Evolutionary conservation across 1,139 yeast species (phyloP), one percentile per base, ranked within the genome.

Genomic region (Candida labiduridarum): DNA sequence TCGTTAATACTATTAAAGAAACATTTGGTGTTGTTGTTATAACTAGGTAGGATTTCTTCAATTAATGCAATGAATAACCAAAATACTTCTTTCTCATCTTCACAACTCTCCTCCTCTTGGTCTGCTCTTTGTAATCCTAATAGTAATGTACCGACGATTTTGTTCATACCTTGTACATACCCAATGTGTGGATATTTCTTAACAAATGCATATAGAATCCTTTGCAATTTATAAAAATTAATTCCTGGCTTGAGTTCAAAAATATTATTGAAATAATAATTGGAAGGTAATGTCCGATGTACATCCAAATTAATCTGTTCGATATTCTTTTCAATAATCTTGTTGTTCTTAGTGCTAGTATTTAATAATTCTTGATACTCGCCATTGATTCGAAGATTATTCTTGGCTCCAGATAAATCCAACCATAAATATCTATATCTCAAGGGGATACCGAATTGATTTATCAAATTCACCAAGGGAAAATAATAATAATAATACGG

Each of bases 141-240:
- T 12, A 83, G 60, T 8, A 83, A 59, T 46, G 79, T 80, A 0
- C 84, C 87, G 4, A 80, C 79, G 27, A 83, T 78, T 56, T 82
- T 78, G 57, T 83, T 83, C 87, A 83, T 82, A 0, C 87, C 87
- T 58, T 83, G 87, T 49, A 83, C 79, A 58, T 83, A 83, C 0
- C 87, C 87, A 41, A 82, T 70, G 1, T 69, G 70, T 0, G 82
- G 78, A 51, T 74, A 73, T 54, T 78, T 74, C 7, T 76, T 68
- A n/a, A 79, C 76, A 59, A 78, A 82, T 0, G 86, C 85, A 44
- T 78, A 72, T 42, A 83, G 65, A 2, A 83, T 76, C 12, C 80
- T 66, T 43, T 80, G 70, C 35, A 83, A 62, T 51, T 78, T 79
- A 45, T 66, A 69, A 40, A 76, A 76, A 19, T 83, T 83, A 0